Percentiles rank a stretch among this genome's conserved stretches.
Evolutionary conservation across 257 asterid genomes (phyloP).

Genomic region (Jacaranda mimosifolia): DNA sequence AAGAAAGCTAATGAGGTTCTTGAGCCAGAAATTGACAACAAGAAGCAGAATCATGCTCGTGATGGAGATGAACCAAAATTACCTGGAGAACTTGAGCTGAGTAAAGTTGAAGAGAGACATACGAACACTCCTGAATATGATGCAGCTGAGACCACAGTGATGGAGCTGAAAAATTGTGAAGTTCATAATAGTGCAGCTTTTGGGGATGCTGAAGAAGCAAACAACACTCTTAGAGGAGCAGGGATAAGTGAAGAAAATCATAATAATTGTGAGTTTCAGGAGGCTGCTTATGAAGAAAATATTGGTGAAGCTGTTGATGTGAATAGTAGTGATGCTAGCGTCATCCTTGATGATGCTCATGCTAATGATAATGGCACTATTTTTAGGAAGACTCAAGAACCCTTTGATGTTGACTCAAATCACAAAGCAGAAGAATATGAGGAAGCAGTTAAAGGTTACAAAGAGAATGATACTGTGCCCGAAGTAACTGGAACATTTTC

Average conservation of each 20-base stretch:
- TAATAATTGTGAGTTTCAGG: conserved; percentile 40
- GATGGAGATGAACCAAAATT: conserved; percentile 44
- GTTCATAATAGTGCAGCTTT: conserved; percentile 38
- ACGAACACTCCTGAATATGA: conserved; percentile 38
- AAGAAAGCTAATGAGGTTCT: conserved; percentile 36
- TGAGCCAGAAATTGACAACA: conserved; percentile 46
- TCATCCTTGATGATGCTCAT: conserved; percentile 37
- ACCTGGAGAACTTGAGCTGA: conserved; percentile 38
- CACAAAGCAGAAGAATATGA: conserved; percentile 41
- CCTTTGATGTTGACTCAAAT: conserved; percentile 42
- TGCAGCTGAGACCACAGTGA: conserved; percentile 37
- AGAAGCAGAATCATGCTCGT: conserved; percentile 35
- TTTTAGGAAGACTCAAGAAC: conserved; percentile 45
- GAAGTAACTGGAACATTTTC: conserved; percentile 40
- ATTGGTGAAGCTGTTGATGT: conserved; percentile 46
- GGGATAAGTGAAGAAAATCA: conserved; percentile 40
- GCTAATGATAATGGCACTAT: conserved; percentile 35
- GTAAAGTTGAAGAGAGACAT: conserved; percentile 40
- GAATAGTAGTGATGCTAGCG: conserved; percentile 34
- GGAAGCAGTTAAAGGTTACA: conserved; percentile 29
- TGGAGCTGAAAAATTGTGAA: conserved; percentile 41
- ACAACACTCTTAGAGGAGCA: conserved; percentile 29
- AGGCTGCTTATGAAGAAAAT: conserved; percentile 44
- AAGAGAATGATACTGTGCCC: conserved; percentile 39
- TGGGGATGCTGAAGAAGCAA: conserved; percentile 43